These are phyloP conservation scores for Cicer judaicum DNA, from an alignment of 306 rosid genomes.

Conservation along the genomic window DNA sequence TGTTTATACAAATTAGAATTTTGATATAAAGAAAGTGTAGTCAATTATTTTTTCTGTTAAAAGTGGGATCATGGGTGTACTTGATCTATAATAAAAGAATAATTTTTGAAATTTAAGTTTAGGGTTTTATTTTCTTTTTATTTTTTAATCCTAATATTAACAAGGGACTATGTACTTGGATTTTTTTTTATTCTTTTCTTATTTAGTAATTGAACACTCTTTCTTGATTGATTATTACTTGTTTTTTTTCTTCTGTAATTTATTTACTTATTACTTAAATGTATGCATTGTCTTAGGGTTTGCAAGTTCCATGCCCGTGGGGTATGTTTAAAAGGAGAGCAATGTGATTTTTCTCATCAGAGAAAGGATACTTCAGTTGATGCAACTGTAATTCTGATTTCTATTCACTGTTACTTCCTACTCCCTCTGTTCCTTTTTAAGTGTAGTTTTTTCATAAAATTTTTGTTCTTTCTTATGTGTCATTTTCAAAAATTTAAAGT, in stretches of 20 bases:
- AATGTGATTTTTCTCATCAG: slow-evolving; percentile 81
- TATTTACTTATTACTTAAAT: slow-evolving; percentile 18
- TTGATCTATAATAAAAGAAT: neutral
- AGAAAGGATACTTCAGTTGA: slow-evolving; percentile 64
- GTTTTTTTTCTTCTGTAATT: neutral
- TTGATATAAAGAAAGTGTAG: neutral
- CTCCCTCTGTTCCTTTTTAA: too few species aligned
- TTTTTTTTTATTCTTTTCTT: neutral
- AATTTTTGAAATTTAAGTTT: slow-evolving; percentile 2
- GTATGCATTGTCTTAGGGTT: slow-evolving; percentile 39
- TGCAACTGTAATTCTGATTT: slow-evolving; percentile 45
- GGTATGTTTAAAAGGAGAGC: slow-evolving; percentile 84
- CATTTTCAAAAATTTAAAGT: too few species aligned
- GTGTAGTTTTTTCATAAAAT: too few species aligned
- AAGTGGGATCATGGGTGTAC: neutral
- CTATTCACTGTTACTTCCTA: neutral
- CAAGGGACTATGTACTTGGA: slow-evolving; percentile 1
- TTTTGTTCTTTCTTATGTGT: too few species aligned
- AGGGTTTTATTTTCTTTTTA: neutral
- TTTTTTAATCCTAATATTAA: neutral
- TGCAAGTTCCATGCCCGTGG: slow-evolving; percentile 95
- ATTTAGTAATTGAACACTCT: slow-evolving; percentile 2
- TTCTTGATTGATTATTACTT: neutral
- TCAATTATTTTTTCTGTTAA: neutral
- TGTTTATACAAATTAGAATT: neutral